Evolutionary conservation across 2,329 filamentous ascomycete genomes (phyloP).

Genomic region (Hansfordia pulvinata): DNA sequence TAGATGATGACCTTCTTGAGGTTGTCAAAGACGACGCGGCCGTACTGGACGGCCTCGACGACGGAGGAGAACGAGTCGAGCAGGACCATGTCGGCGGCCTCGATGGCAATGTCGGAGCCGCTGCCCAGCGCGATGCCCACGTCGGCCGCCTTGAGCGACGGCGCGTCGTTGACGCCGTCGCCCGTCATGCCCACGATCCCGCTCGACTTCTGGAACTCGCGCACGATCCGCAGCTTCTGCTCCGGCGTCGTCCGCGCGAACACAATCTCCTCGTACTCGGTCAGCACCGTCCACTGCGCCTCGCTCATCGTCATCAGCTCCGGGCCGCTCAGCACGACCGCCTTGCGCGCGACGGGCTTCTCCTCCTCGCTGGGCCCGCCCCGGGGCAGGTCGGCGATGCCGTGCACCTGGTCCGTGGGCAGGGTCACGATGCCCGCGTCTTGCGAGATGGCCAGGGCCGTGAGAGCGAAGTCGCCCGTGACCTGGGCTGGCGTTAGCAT

Average conservation of each 20-base stretch:
- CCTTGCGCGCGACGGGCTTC: slow-evolving; percentile 18
- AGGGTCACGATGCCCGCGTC: slow-evolving; percentile 59
- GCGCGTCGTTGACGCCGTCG: slow-evolving; percentile 78
- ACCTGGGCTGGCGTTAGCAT: slow-evolving; percentile 33
- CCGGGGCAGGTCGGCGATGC: slow-evolving; percentile 35
- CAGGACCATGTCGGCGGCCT: slow-evolving; percentile 69
- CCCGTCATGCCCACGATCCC: slow-evolving; percentile 73
- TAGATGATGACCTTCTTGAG: slow-evolving; percentile 68
- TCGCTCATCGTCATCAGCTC: slow-evolving; percentile 54
- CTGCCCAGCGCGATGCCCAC: slow-evolving; percentile 72
- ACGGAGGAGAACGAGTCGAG: slow-evolving; percentile 62
- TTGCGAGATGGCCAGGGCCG: slow-evolving; percentile 57
- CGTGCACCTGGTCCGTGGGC: slow-evolving; percentile 32
- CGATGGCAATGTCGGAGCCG: slow-evolving; percentile 72
- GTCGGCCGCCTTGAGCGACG: slow-evolving; percentile 66
- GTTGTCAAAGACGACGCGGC: slow-evolving; percentile 67
- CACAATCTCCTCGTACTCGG: slow-evolving; percentile 56
- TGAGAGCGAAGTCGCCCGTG: slow-evolving; percentile 66
- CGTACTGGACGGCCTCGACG: slow-evolving; percentile 58
- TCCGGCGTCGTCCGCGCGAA: slow-evolving; percentile 67
- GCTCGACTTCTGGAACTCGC: slow-evolving; percentile 51
- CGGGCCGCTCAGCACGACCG: slow-evolving; percentile 50
- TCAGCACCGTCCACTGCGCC: slow-evolving; percentile 54
- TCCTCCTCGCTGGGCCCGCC: slow-evolving; percentile 9
- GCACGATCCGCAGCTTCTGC: slow-evolving; percentile 69